phyloP scores from a whole-genome alignment of 257 asterid genomes.

The Agastache rugosa region DNA sequence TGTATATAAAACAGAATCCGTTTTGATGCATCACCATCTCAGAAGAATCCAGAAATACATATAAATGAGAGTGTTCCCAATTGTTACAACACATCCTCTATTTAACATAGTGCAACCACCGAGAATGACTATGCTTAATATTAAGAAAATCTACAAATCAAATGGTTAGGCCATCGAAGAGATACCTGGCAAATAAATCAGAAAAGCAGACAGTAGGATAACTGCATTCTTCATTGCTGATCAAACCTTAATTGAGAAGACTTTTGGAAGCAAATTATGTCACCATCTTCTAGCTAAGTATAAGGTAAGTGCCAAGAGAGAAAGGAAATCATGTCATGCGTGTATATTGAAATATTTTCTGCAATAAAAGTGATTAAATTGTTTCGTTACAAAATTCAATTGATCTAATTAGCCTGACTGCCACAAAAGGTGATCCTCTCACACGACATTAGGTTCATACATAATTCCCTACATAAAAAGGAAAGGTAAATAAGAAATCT shows the following conservation, averaged over 20 bases:
- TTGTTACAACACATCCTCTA: not conserved
- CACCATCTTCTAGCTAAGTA: constrained; percentile 82
- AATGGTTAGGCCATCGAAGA: constrained; percentile 26
- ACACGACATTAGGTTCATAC: constrained; percentile 79
- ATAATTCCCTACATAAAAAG: constrained; percentile 62
- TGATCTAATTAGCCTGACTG: constrained; percentile 55
- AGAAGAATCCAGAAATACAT: no score
- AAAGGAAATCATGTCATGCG: constrained; percentile 7
- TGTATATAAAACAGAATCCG: no score
- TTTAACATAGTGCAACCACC: constrained; percentile 13
- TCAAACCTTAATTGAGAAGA: constrained; percentile 51
- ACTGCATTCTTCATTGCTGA: constrained; percentile 54
- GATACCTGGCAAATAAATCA: constrained; percentile 79
- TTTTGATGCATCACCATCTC: no score
- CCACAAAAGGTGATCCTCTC: constrained; percentile 58
- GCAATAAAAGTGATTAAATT: constrained; percentile 1
- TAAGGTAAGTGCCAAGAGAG: constrained; percentile 31
- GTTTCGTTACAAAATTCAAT: constrained; percentile 7
- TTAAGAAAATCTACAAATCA: constrained; percentile 15
- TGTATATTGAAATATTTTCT: no score
- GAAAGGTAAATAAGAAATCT: constrained; percentile 20
- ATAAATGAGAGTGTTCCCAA: not conserved
- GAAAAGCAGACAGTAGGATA: constrained; percentile 73
- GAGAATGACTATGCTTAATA: not conserved
- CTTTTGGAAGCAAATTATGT: constrained; percentile 76